Evolutionary conservation across 352 stramenopile species (phyloP), one percentile per base, ranked within the genome.

Genomic region (Phytophthora fragariae): DNA sequence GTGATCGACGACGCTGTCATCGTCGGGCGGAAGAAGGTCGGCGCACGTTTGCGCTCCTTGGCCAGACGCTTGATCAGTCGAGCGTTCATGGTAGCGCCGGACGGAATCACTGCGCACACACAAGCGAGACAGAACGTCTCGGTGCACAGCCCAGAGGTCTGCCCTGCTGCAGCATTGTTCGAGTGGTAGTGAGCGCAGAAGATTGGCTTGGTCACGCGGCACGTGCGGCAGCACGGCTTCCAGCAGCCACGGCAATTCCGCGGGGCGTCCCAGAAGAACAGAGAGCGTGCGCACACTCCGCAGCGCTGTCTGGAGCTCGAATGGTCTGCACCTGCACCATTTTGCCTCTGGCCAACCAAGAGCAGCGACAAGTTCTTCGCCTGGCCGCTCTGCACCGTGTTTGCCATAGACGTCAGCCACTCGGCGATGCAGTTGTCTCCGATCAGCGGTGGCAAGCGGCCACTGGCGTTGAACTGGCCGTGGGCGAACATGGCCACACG

Each of bases 81-180:
- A 31, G 85, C 87, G 52, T 93, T 91, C 27, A 90, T 91, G 52
- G 85, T 82, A 46, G 87, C 83, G 8, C 78, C 80, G 3, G 80
- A 84, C 3, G 85, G 85, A 29, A 92, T 80, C 60, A 92, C 88
- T 11, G 84, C 84, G 61, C 85, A 88, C 17, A 93, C 85, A 66
- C 88, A 94, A 54, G 82, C 77, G 5, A 93, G 73, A 64, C 88
- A 94, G 56, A 94, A 94, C 1, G 80, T 92, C 70, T 94, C 88
- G 2, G 82, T 92, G 70, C 88, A 94, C 9, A 84, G 84, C 14
- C 66, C 73, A 2, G 67, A 75, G 5, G 62, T 65, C 19, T 72
- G 37, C 1, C 60, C 59, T 5, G 63, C 46, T 41, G 77, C 37
- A 31, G 83, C 63, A 27, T 59, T 57, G 46, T 67, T 76, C 8